Evolutionary conservation across 768 basidiomycete genomes (phyloP).

Genomic region (Termitomyces bulborhizus): DNA sequence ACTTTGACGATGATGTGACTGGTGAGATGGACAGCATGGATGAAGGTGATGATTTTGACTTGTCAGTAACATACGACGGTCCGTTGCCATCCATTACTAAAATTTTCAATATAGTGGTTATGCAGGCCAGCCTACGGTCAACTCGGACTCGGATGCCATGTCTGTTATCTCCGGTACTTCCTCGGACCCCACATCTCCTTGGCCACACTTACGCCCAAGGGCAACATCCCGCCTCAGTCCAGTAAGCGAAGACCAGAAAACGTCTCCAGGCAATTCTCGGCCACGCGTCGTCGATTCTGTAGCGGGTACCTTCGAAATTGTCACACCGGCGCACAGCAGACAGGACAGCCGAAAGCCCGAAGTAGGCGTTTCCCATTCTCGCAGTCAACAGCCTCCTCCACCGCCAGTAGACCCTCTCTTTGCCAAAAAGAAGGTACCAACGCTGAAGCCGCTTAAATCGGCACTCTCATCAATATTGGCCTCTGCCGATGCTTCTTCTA

Average conservation of each 20-base stretch:
- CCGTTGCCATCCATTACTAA: not conserved
- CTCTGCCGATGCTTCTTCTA: conserved; percentile 56
- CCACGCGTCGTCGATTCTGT: conserved; percentile 19
- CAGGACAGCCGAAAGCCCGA: conserved; percentile 17
- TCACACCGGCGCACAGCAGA: conserved; percentile 30
- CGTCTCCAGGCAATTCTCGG: conserved; percentile 13
- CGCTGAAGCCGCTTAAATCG: conserved; percentile 44
- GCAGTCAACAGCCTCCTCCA: conserved; percentile 14
- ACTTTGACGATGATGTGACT: conserved; percentile 40
- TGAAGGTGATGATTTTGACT: conserved; percentile 74
- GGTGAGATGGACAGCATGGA: conserved; percentile 46
- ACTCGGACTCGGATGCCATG: conserved; percentile 57
- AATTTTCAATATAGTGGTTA: conserved; percentile 46
- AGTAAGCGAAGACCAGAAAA: conserved; percentile 46
- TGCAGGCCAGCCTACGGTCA: conserved; percentile 44
- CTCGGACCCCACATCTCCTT: conserved; percentile 44
- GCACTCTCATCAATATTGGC: conserved; percentile 73
- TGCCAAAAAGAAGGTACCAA: conserved; percentile 41
- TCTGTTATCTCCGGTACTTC: conserved; percentile 57
- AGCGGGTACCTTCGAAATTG: conserved; percentile 50
- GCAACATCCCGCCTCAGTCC: conserved; percentile 47
- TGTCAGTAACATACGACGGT: conserved; percentile 38
- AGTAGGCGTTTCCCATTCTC: conserved; percentile 5
- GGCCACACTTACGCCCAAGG: conserved; percentile 34
- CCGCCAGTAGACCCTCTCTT: conserved; percentile 35